Evolutionary conservation across 257 asterid species (phyloP).

Genomic region (Marsdenia floribunda): DNA sequence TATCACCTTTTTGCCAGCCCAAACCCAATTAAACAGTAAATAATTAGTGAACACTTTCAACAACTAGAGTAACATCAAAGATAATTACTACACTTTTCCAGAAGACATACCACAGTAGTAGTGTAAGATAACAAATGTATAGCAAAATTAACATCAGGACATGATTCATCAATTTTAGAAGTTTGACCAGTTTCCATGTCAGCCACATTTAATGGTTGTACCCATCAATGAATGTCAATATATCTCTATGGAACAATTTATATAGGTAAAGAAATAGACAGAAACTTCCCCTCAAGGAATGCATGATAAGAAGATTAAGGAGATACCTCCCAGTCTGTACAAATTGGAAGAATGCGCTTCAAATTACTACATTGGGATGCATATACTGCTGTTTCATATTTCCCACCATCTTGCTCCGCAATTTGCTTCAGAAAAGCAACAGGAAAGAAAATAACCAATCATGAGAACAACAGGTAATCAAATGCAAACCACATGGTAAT

Average conservation of each 20-base stretch:
- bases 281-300: background rate
- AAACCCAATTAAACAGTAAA: background rate
- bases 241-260: background rate
- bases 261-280: background rate
- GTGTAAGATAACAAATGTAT: background rate
- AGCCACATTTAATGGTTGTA: background rate
- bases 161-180: background rate
- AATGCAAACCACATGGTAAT: background rate
- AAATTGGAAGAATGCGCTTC: slow-evolving; percentile 87
- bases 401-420: slow-evolving; percentile 90
- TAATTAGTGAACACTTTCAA: background rate
- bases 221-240: background rate
- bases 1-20: no score
- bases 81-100: no score
- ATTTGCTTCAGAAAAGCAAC: slow-evolving; percentile 63
- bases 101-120: background rate
- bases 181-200: background rate
- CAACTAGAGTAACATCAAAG: background rate
- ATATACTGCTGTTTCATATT: slow-evolving; percentile 86
- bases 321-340: slow-evolving; percentile 97
- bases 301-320: slow-evolving; percentile 12
- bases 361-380: slow-evolving; percentile 91
- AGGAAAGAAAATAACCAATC: slow-evolving; percentile 17
- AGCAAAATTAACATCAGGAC: background rate
- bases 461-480: background rate